These are phyloP conservation scores for Pyronema omphalodes DNA, from an alignment of 495 filamentous ascomycete genomes.

Conservation along the genomic window DNA sequence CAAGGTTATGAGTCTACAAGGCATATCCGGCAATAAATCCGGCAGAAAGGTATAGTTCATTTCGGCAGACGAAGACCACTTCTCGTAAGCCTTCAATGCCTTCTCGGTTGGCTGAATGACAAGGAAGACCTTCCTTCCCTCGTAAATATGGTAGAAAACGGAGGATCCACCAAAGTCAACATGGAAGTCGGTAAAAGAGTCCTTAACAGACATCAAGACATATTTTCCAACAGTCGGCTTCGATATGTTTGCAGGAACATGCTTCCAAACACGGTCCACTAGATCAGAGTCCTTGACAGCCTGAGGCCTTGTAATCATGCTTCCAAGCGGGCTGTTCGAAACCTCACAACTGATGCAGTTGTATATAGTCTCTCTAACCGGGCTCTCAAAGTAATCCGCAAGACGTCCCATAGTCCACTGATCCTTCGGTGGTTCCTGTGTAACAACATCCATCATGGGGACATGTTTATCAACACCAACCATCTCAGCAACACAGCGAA, in stretches of 20 bases:
- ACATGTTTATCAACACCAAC: constrained; percentile 47
- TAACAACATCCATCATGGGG: constrained; percentile 61
- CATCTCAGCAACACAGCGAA: constrained; percentile 45
- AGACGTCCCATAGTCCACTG: constrained; percentile 55
- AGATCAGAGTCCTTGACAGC: constrained; percentile 41
- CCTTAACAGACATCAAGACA: constrained; percentile 54
- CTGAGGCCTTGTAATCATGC: constrained; percentile 47
- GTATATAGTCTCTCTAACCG: constrained; percentile 42
- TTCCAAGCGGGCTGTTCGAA: constrained; percentile 46
- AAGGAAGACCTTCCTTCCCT: constrained; percentile 61
- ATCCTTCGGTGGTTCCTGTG: constrained; percentile 45
- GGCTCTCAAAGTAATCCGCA: constrained; percentile 58
- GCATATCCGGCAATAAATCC: constrained; percentile 37
- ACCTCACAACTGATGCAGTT: constrained; percentile 67
- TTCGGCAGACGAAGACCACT: constrained; percentile 57
- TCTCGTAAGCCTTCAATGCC: constrained; percentile 57
- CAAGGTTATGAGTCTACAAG: constrained; percentile 56
- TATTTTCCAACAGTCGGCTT: constrained; percentile 27
- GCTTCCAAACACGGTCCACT: constrained; percentile 54
- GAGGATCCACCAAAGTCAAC: constrained; percentile 67
- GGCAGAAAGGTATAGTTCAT: constrained; percentile 40
- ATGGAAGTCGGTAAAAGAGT: constrained; percentile 67
- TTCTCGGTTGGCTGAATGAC: constrained; percentile 61
- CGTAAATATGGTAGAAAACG: constrained; percentile 61
- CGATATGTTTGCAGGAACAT: constrained; percentile 36